Percentiles rank a stretch among this genome's conserved stretches.
phyloP scores from a whole-genome alignment of 164 flowering plant genomes.

The Chloranthus sessilifolius region DNA sequence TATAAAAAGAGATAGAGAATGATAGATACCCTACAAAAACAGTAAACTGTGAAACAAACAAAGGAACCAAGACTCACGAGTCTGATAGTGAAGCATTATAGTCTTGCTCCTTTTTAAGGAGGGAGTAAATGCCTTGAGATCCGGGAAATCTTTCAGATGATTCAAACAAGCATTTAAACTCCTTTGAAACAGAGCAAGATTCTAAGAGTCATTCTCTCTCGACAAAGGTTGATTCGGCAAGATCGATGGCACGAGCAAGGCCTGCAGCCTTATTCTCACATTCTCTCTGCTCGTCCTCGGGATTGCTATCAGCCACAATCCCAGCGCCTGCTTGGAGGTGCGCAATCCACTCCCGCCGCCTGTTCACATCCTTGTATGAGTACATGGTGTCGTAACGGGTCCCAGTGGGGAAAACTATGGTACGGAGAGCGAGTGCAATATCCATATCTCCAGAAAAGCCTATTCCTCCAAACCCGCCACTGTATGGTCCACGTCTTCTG shows the following conservation, averaged over 20 bases:
- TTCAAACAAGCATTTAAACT: too few species aligned
- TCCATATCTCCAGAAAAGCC: constrained; percentile 88
- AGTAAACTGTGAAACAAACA: too few species aligned
- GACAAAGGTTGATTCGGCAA: constrained; percentile 80
- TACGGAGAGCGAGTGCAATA: constrained; percentile 80
- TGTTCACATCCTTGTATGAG: constrained; percentile 59
- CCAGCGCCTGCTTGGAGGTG: constrained; percentile 93
- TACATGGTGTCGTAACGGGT: constrained; percentile 69
- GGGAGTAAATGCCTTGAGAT: too few species aligned
- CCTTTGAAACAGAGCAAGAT: too few species aligned
- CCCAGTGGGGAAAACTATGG: constrained; percentile 77
- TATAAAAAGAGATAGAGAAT: too few species aligned
- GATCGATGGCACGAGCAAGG: constrained; percentile 85
- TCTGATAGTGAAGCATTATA: too few species aligned
- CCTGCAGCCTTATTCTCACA: constrained; percentile 91
- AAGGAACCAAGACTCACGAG: too few species aligned
- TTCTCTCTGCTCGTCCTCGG: constrained; percentile 74
- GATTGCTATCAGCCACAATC: constrained; percentile 81
- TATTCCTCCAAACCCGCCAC: constrained; percentile 91
- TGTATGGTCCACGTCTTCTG: constrained; percentile 80
- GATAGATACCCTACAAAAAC: too few species aligned
- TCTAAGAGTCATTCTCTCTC: constrained; percentile 14
- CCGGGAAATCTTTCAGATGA: too few species aligned
- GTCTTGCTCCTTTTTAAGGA: too few species aligned
- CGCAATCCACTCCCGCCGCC: constrained; percentile 84